Evolutionary conservation across 768 basidiomycete genomes (phyloP).

Genomic region (Leccinum variicolor): DNA sequence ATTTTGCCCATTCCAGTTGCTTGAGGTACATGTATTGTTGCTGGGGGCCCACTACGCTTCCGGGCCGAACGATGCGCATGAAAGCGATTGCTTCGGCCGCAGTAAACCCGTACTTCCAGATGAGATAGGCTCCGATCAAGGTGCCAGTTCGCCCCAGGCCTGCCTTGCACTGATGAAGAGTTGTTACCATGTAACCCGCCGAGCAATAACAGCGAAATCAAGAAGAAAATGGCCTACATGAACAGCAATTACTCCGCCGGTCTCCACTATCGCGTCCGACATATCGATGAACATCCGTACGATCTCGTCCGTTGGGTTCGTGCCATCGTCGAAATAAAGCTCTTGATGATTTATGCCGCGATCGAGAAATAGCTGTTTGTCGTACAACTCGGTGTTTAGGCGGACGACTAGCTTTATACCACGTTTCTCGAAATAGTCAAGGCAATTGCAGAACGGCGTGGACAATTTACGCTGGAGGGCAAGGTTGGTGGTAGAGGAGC

Average conservation of each 20-base stretch:
- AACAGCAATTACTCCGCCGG: conserved; percentile 81
- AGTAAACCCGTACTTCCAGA: conserved; percentile 98
- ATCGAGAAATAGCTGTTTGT: conserved; percentile 74
- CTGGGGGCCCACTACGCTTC: conserved; percentile 88
- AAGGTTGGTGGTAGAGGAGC: conserved; percentile 37
- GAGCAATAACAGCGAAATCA: conserved; percentile 6
- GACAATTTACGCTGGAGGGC: conserved; percentile 77
- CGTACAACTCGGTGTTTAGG: conserved; percentile 90
- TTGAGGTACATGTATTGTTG: conserved; percentile 96
- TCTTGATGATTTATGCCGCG: conserved; percentile 87
- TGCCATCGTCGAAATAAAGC: conserved; percentile 97
- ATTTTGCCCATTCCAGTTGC: conserved; percentile 90
- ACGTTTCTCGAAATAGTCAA: conserved; percentile 88
- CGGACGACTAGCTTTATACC: conserved; percentile 90
- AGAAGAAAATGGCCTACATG: conserved; percentile 55
- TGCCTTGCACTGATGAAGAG: conserved; percentile 76
- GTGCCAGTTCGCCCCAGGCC: conserved; percentile 96
- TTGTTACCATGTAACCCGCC: conserved; percentile 20
- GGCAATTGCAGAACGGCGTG: conserved; percentile 81
- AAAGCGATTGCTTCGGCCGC: conserved; percentile 95
- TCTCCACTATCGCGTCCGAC: conserved; percentile 73
- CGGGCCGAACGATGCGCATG: conserved; percentile 97
- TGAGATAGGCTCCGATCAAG: conserved; percentile 94
- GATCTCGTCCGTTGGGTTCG: conserved; percentile 95
- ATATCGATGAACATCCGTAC: conserved; percentile 87